Conservation (phyloP, 2,329 filamentous ascomycete genomes). For the Aspergillus sp. region DNA sequence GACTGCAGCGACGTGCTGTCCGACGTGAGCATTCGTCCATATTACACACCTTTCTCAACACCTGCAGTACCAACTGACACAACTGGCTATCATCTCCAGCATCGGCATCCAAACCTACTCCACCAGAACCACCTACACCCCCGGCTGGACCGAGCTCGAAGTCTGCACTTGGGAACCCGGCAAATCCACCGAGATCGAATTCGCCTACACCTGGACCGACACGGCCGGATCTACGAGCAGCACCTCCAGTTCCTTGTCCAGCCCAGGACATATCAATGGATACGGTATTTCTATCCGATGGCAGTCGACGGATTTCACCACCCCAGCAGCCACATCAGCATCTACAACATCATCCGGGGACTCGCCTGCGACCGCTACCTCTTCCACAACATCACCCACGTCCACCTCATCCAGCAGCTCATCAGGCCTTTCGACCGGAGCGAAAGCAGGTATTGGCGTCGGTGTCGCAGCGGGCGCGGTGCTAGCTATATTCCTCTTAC, state of each 20-base stretch:
- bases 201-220: neutral
- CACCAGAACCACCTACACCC: neutral
- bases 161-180: neutral
- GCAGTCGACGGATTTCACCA: conserved; percentile 6
- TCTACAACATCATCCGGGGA: neutral
- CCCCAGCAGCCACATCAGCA: neutral
- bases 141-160: conserved; percentile 1
- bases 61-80: neutral
- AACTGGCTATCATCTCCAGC: neutral
- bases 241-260: neutral
- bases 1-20: neutral
- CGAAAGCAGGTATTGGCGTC: neutral
- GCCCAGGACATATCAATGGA: neutral
- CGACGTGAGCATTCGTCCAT: neutral
- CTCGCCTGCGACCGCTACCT: neutral
- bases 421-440: neutral
- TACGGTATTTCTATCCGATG: conserved; percentile 1
- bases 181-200: neutral
- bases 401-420: neutral
- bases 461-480: neutral
- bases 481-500: neutral
- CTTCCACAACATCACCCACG: neutral
- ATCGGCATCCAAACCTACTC: neutral
- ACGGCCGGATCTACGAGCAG: neutral
- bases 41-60: neutral